phyloP scores from a whole-genome alignment of 2,329 filamentous ascomycete species.

The Cordyceps cicadae region DNA sequence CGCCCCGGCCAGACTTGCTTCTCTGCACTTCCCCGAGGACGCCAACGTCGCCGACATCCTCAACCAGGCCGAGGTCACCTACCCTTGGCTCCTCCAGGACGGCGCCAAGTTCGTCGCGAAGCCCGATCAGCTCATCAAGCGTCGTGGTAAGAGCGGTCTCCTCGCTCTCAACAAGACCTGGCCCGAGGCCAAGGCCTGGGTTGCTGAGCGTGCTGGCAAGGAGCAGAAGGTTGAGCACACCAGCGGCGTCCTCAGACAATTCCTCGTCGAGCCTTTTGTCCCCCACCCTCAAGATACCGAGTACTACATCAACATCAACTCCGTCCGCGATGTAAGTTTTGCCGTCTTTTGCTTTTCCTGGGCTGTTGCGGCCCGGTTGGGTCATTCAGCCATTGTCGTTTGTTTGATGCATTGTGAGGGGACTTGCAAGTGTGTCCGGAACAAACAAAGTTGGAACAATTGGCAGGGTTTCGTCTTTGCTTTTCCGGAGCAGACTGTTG shows the following conservation, averaged over 20 bases:
- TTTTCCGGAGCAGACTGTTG: neutral
- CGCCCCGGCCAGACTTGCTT: slow-evolving; percentile 80
- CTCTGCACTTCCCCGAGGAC: slow-evolving; percentile 87
- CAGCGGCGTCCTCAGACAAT: slow-evolving; percentile 81
- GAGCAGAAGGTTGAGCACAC: slow-evolving; percentile 87
- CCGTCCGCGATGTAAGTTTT: slow-evolving; percentile 88
- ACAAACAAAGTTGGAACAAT: neutral
- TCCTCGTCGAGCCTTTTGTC: slow-evolving; percentile 97
- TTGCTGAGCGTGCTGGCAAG: slow-evolving; percentile 87
- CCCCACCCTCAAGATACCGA: slow-evolving; percentile 92
- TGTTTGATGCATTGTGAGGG: neutral
- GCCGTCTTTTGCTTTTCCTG: slow-evolving; percentile 17
- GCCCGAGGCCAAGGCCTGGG: slow-evolving; percentile 88
- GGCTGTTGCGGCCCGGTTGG: slow-evolving; percentile 11
- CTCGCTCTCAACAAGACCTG: slow-evolving; percentile 95
- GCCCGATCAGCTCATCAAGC: slow-evolving; percentile 99
- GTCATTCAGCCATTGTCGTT: slow-evolving; percentile 1
- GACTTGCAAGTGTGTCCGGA: neutral
- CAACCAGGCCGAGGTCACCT: slow-evolving; percentile 91
- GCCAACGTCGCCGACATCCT: slow-evolving; percentile 75
- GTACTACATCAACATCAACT: slow-evolving; percentile 99
- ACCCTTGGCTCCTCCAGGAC: slow-evolving; percentile 82
- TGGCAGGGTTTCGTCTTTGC: neutral
- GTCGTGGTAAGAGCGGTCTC: slow-evolving; percentile 96
- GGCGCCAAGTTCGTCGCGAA: slow-evolving; percentile 95